Base-by-base conservation (phyloP, 257 asterid species). In the Solanum chiquidenum region DNA sequence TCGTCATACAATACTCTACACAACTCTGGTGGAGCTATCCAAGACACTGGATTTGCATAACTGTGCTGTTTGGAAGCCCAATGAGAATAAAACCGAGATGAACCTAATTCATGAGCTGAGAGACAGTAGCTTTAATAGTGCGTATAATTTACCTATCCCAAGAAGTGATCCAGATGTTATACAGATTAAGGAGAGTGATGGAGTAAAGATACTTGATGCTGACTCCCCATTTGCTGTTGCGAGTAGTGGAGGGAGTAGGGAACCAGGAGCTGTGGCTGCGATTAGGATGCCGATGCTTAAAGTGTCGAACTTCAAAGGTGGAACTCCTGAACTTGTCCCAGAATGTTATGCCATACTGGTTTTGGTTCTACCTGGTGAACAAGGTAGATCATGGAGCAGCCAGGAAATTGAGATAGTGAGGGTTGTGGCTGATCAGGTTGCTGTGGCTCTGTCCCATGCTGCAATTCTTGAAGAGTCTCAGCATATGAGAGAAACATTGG, bases 371-470 rank as follows among this genome's bases (percentile, higher is more conserved):
- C 98, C 99, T 3, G 90, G 92, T 31, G 97, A 93, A 74, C 92
- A 87, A 23, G 92, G 93, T 46, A 89, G 98, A 87, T 90, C 95
- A 3, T 97, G 99, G 99, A 91, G 95, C 84, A 60, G 85, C 29
- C 94, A 95, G 75, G 99, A 97, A 69, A 94, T 97, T 46, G 98
- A 95, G 90, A 96, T 97, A 44, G 98, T 97, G 25, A 91, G 95
- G 85, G 98, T 92, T 16, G 99, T 97, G 87, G 98, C 98, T 27
- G 96, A 96, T 90, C 99, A 97, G 92, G 99, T 97, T 83, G 95
- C 99, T 2, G 98, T 97, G 75, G 99, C 99, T 76, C 93, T 97
- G 83, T 97, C 99, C 79, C 99, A 97, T 89, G 99, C 99, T 86
- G 95, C 99, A n/a, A 93, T 97, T 31, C 99, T 97, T 25, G 99